These are phyloP conservation scores for Xylaria telfairii DNA, from an alignment of 495 filamentous ascomycete species.

Conservation along the genomic window DNA sequence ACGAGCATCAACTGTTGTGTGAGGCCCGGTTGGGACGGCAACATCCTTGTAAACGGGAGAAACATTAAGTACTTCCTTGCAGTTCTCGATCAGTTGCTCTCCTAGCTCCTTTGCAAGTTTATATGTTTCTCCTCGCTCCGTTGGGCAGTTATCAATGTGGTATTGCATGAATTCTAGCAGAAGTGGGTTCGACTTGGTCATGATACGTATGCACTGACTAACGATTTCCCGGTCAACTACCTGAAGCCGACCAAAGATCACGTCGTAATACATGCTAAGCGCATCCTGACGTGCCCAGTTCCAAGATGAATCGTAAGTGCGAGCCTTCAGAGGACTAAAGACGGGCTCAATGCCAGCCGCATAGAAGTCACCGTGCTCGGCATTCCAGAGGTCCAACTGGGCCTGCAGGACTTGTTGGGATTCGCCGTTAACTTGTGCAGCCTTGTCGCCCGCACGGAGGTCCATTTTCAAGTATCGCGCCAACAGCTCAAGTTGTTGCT, in stretches of 20 bases:
- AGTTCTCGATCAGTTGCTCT: slow-evolving; percentile 94
- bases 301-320: slow-evolving; percentile 98
- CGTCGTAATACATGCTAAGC: slow-evolving; percentile 98
- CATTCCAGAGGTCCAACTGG: slow-evolving; percentile 92
- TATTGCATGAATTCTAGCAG: slow-evolving; percentile 99
- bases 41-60: slow-evolving; percentile 96
- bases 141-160: slow-evolving; percentile 98
- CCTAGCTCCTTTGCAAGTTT: slow-evolving; percentile 95
- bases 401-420: slow-evolving; percentile 84
- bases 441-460: slow-evolving; percentile 92
- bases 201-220: slow-evolving; percentile 96
- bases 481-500: slow-evolving; percentile 93
- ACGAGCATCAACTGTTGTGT: slow-evolving; percentile 85
- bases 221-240: slow-evolving; percentile 97
- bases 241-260: slow-evolving; percentile 94
- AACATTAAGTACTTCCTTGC: slow-evolving; percentile 83
- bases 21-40: slow-evolving; percentile 85
- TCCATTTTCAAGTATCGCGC: slow-evolving; percentile 97
- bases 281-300: slow-evolving; percentile 99
- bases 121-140: slow-evolving; percentile 96
- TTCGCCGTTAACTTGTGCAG: slow-evolving; percentile 80
- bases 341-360: slow-evolving; percentile 91
- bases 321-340: slow-evolving; percentile 91
- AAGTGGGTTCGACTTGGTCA: slow-evolving; percentile 96
- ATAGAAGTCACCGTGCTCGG: slow-evolving; percentile 96